Evolutionary conservation across 208 protist species (phyloP).

Genomic region (Borovskyia barvae): DNA sequence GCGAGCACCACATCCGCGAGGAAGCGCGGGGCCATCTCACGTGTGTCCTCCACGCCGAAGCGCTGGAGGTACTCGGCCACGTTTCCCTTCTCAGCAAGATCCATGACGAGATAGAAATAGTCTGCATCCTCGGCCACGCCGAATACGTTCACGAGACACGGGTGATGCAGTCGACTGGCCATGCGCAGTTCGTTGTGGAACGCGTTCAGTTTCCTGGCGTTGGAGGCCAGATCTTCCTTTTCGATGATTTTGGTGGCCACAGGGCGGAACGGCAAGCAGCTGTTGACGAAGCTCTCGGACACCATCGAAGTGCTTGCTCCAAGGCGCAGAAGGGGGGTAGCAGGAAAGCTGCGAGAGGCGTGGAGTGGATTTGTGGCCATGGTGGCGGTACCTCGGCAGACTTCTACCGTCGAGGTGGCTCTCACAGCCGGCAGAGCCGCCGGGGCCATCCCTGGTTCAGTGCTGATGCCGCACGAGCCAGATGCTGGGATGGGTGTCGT

Average conservation of each 20-base stretch:
- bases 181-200: slow-evolving; percentile 73
- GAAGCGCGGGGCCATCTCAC: slow-evolving; percentile 66
- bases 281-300: slow-evolving; percentile 8
- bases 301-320: slow-evolving; percentile 10
- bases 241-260: slow-evolving; percentile 78
- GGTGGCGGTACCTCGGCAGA: too few species aligned
- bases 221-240: slow-evolving; percentile 52
- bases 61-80: slow-evolving; percentile 53
- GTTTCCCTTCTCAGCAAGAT: slow-evolving; percentile 72
- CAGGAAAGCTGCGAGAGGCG: slow-evolving; percentile 1
- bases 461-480: too few species aligned
- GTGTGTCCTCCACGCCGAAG: slow-evolving; percentile 48
- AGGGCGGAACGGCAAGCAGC: slow-evolving; percentile 29
- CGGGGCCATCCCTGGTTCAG: too few species aligned
- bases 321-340: slow-evolving; percentile 4
- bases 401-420: too few species aligned
- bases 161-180: slow-evolving; percentile 56
- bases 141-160: slow-evolving; percentile 63
- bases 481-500: too few species aligned
- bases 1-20: slow-evolving; percentile 77
- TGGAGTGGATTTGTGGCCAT: slow-evolving; percentile 8
- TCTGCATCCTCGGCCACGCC: slow-evolving; percentile 58
- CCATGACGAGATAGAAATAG: slow-evolving; percentile 75
- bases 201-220: slow-evolving; percentile 35
- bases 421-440: too few species aligned